Base-by-base conservation (phyloP, 2,329 filamentous ascomycete genomes). In the Bimuria novae-zelandiae region DNA sequence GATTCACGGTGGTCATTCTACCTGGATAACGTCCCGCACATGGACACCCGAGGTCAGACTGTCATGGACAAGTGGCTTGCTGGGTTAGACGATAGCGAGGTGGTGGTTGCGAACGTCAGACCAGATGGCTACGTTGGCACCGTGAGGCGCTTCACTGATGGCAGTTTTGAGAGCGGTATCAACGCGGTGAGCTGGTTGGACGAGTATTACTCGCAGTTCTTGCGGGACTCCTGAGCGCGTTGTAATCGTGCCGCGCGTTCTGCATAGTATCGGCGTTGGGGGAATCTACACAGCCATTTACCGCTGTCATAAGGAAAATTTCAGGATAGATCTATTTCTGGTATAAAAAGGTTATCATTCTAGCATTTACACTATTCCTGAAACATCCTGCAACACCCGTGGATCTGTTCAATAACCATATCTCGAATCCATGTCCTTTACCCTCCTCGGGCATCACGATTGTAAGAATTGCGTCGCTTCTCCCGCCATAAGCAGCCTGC, bases 121-220 rank as follows among this genome's bases (percentile, higher is more conserved):
- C 88, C 88, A 0, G 88, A 91, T 70, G 88, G 88, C 10, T 91
- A 90, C 68, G 83, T 90, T 4, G 88, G 88, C 1, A 84, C 80
- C n/a, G 72, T 89, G 21, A 76, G 80, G 7, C 56, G 72, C 3
- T 82, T 76, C 62, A 56, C 64, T 11, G 55, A 61, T 19, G 67
- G 64, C 0, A 67, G 58, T 19, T 61, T 54, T 21, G 66, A 71
- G 4, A 69, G 57, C 14, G 76, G 70, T 0, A 35, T 54, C 10
- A 56, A 67, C 19, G 78, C 77, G 1, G 70, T 70, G 2, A 48
- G 57, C 23, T 83, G 79, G 79, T 61, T 83, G 60, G 77, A 83
- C 56, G 61, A 70, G 6, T 84, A 84, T 61, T 84, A 82, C 64
- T 72, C 73, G 16, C 69, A 72, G 0, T 80, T 81, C 51, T 67